These are phyloP conservation scores for Leccinum ochraceum DNA, from an alignment of 768 basidiomycete species.

Conservation along the genomic window DNA sequence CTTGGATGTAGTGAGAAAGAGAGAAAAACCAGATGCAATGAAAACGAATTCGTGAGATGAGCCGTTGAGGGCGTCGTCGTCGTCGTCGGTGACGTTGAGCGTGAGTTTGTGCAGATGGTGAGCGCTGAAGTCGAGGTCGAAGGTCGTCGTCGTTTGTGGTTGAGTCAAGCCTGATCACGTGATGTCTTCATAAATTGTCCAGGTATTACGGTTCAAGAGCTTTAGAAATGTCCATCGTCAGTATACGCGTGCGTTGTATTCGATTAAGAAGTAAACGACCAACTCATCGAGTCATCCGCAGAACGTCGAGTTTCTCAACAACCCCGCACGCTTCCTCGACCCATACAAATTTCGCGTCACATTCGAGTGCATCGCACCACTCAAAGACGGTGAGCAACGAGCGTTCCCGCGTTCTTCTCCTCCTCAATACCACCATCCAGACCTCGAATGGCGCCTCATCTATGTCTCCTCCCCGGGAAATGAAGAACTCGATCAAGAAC, in stretches of 20 bases:
- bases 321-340: constrained; percentile 90
- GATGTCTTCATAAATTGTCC: background rate
- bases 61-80: background rate
- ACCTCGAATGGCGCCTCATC: constrained; percentile 97
- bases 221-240: constrained; percentile 65
- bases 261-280: too few species aligned
- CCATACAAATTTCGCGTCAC: constrained; percentile 92
- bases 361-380: constrained; percentile 92
- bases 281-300: constrained; percentile 28
- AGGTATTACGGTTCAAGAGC: too few species aligned
- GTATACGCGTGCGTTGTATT: constrained; percentile 55
- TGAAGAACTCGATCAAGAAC: constrained; percentile 92
- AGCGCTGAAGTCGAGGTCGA: too few species aligned
- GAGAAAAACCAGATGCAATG: background rate
- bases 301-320: constrained; percentile 91
- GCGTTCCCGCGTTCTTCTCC: background rate
- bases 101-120: constrained; percentile 6
- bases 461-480: constrained; percentile 94
- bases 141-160: constrained; percentile 7
- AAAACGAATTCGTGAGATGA: constrained; percentile 7
- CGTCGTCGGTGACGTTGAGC: background rate
- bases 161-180: constrained; percentile 1
- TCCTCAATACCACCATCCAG: constrained; percentile 39
- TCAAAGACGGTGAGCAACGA: constrained; percentile 72
- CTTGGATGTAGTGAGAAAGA: constrained; percentile 14